A percentile compares a stretch with the other conserved stretches of the same genome.
These are phyloP conservation scores for Melocanna baccifera DNA, from an alignment of 176 grass and related monocot species.

Conservation along the genomic window DNA sequence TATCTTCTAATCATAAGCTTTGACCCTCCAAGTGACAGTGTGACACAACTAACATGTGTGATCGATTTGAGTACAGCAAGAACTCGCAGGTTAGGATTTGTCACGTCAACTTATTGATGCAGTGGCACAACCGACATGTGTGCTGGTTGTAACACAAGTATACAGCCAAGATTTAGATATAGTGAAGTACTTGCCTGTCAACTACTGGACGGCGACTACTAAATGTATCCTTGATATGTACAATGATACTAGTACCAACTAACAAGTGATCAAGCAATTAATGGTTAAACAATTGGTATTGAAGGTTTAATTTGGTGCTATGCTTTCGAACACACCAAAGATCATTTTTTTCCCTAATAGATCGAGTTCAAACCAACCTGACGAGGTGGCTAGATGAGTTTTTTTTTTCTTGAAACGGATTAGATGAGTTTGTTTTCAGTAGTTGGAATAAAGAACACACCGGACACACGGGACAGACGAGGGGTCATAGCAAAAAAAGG, in stretches of 20 bases:
- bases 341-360: not conserved
- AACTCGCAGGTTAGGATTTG: conserved; percentile 23
- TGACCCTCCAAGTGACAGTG: not conserved
- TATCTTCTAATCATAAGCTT: not conserved
- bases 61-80: conserved; percentile 12
- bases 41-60: conserved; percentile 23
- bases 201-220: not conserved
- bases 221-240: not conserved
- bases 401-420: not conserved
- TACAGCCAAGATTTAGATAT: not conserved
- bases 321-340: not conserved
- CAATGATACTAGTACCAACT: not conserved
- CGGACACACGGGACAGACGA: not conserved
- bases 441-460: not conserved
- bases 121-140: conserved; percentile 12
- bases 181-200: not conserved
- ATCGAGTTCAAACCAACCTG: not conserved
- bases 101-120: not conserved
- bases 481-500: not conserved
- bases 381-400: not conserved
- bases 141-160: not conserved
- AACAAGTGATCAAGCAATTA: not conserved
- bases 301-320: not conserved
- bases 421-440: not conserved
- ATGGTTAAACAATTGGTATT: not conserved